Conservation (phyloP, 768 basidiomycete species). For the Phlebiopsis gigantea region DNA sequence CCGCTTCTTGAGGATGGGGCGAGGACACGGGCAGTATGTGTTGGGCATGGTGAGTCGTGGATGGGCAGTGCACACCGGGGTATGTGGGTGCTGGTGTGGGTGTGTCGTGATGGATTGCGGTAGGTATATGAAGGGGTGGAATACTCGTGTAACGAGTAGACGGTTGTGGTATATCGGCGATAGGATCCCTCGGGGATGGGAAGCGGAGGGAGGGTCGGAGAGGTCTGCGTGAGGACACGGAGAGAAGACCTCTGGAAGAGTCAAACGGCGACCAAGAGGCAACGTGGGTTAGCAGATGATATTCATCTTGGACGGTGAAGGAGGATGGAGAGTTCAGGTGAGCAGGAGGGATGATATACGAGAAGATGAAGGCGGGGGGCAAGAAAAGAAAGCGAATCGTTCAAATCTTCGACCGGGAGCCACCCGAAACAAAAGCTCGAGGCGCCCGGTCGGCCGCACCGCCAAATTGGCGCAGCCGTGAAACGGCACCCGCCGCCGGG, state of each 20-base stretch:
- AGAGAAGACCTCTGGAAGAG: conserved; percentile 7
- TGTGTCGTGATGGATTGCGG: not conserved
- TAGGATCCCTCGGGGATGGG: conserved; percentile 2
- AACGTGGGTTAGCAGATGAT: conserved; percentile 11
- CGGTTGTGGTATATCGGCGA: conserved; percentile 11
- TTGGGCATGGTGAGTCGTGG: conserved; percentile 16
- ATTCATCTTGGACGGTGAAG: conserved; percentile 7
- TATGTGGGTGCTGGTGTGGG: not conserved
- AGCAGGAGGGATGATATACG: not conserved
- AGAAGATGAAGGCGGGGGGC: not conserved
- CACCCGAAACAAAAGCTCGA: conserved; percentile 1
- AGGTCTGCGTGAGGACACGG: conserved; percentile 1
- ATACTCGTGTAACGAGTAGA: conserved; percentile 2
- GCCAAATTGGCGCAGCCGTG: not conserved
- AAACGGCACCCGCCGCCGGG: not conserved
- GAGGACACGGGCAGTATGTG: conserved; percentile 30
- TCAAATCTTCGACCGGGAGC: not conserved
- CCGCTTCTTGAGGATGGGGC: conserved; percentile 54
- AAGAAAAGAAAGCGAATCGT: not conserved
- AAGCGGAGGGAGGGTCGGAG: conserved; percentile 9
- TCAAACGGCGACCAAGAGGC: conserved; percentile 7
- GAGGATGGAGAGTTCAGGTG: not conserved
- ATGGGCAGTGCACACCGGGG: not conserved
- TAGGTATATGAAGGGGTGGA: conserved; percentile 12
- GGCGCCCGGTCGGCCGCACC: not conserved